Conservation (phyloP, 78 protist genomes). For the Dictyostelium brefeldianum region DNA sequence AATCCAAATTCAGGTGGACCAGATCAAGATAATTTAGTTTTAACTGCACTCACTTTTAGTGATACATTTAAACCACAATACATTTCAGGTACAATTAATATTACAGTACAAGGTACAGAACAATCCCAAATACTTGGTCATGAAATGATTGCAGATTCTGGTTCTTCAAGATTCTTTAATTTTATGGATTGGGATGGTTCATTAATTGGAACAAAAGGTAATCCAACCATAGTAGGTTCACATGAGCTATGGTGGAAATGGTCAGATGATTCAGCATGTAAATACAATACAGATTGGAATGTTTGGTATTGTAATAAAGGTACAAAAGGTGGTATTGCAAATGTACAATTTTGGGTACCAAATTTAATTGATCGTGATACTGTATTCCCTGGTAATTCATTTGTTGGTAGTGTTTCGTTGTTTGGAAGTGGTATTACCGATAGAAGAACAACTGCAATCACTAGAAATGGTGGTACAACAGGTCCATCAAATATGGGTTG, state of each 20-base stretch:
- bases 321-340: background rate
- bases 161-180: slow-evolving; percentile 60
- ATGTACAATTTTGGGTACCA: background rate
- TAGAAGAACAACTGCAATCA: slow-evolving; percentile 4
- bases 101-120: slow-evolving; percentile 26
- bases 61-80: slow-evolving; percentile 82
- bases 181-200: slow-evolving; percentile 70
- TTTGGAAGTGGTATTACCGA: slow-evolving; percentile 48
- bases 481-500: slow-evolving; percentile 57
- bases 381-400: too few relatives aligned
- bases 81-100: slow-evolving; percentile 31
- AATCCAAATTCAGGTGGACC: background rate
- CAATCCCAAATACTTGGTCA: slow-evolving; percentile 32
- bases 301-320: slow-evolving; percentile 30
- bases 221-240: slow-evolving; percentile 54
- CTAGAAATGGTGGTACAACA: slow-evolving; percentile 53
- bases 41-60: slow-evolving; percentile 82
- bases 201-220: background rate
- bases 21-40: slow-evolving; percentile 44
- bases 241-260: slow-evolving; percentile 74
- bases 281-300: slow-evolving; percentile 12
- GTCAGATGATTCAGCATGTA: background rate
- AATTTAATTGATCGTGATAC: background rate
- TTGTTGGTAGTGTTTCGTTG: slow-evolving; percentile 22
- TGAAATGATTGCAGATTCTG: slow-evolving; percentile 30